A percentile compares a stretch with the other conserved stretches of the same genome.
Conservation (phyloP, 164 flowering plant species). For the Houttuynia cordata region DNA sequence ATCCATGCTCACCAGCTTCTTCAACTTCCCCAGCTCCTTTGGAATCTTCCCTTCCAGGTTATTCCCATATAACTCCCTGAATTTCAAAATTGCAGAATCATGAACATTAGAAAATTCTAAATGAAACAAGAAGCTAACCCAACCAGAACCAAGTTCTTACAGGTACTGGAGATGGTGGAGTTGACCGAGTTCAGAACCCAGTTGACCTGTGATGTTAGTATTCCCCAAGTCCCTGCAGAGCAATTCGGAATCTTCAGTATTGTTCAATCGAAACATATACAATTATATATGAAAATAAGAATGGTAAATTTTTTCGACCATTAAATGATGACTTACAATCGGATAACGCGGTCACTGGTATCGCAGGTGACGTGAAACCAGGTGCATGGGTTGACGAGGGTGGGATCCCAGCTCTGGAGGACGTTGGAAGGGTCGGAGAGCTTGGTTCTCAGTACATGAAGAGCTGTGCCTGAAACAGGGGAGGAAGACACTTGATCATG, state of each 20-base stretch:
- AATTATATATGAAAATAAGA: neutral
- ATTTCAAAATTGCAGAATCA: too few species aligned
- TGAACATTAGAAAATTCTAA: neutral
- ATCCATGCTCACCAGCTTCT: conserved; percentile 68
- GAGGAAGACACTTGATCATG: conserved; percentile 63
- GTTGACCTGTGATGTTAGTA: conserved; percentile 56
- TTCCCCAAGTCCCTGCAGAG: conserved; percentile 69
- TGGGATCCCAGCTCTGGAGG: conserved; percentile 3
- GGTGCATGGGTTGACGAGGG: conserved; percentile 3
- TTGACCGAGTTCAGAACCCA: conserved; percentile 67
- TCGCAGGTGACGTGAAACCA: conserved; percentile 4
- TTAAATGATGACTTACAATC: conserved; percentile 62
- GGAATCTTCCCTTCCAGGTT: conserved; percentile 58
- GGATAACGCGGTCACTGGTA: neutral
- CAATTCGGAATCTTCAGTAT: conserved; percentile 1
- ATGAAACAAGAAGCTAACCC: neutral
- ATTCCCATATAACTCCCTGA: conserved; percentile 73
- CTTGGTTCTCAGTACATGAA: neutral
- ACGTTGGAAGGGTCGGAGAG: neutral
- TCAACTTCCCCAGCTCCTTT: conserved; percentile 58
- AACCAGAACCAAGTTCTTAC: conserved; percentile 17
- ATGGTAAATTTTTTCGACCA: conserved; percentile 53
- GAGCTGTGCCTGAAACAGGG: conserved; percentile 51
- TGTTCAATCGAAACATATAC: neutral
- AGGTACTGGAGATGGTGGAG: conserved; percentile 60